Percentiles rank a stretch among this genome's conserved stretches.
Conservation (phyloP, 2,329 filamentous ascomycete species). For the Penicillium sp. region DNA sequence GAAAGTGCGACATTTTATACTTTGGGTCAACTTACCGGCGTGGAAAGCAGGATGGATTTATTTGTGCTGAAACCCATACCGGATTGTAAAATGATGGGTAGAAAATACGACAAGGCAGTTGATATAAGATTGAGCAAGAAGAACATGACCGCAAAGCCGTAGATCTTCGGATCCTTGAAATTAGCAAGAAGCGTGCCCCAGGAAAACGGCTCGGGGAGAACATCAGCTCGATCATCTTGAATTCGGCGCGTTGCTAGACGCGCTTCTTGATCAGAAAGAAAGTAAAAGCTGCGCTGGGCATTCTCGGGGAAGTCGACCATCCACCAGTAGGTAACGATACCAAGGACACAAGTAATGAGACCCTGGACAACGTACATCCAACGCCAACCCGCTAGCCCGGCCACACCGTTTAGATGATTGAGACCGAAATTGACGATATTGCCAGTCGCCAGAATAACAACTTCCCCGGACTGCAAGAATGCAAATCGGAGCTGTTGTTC, state of each 20-base stretch:
- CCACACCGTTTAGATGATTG: conserved; percentile 59
- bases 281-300: conserved; percentile 54
- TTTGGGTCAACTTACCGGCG: conserved; percentile 43
- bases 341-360: conserved; percentile 57
- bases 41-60: conserved; percentile 59
- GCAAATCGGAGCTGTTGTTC: conserved; percentile 67
- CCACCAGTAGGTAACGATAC: conserved; percentile 64
- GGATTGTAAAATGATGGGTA: conserved; percentile 57
- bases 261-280: conserved; percentile 56
- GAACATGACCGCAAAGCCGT: conserved; percentile 63
- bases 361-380: conserved; percentile 70
- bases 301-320: conserved; percentile 68
- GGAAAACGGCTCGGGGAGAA: conserved; percentile 54
- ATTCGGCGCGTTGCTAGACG: conserved; percentile 58
- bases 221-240: conserved; percentile 60
- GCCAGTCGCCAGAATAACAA: conserved; percentile 63
- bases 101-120: conserved; percentile 63
- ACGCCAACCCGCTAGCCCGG: conserved; percentile 60
- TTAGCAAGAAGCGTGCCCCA: conserved; percentile 55
- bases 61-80: conserved; percentile 55
- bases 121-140: conserved; percentile 64
- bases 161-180: conserved; percentile 60
- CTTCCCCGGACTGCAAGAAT: conserved; percentile 62
- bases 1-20: neutral
- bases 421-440: conserved; percentile 67